Conservation (phyloP, 768 basidiomycete genomes). For the Obba rivulosa region DNA sequence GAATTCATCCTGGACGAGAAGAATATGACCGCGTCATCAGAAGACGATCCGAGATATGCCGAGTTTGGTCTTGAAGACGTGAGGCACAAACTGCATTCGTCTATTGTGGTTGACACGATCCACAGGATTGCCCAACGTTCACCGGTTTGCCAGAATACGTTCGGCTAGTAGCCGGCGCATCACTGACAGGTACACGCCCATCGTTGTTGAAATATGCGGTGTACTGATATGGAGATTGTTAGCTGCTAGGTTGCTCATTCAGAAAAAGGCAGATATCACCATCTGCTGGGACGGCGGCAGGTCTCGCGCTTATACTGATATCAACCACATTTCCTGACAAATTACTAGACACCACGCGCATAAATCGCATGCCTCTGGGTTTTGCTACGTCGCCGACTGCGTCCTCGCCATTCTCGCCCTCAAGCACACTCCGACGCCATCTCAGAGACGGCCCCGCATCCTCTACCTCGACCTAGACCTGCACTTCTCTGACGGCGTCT, state of each 20-base stretch:
- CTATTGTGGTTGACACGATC: background rate
- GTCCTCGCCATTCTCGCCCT: conserved; percentile 76
- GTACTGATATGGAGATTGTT: no score
- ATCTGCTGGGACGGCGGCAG: conserved; percentile 93
- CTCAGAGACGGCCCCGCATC: conserved; percentile 46
- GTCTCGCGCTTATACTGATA: conserved; percentile 27
- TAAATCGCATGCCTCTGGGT: conserved; percentile 76
- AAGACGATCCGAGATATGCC: background rate
- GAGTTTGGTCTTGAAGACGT: conserved; percentile 63
- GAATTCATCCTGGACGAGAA: conserved; percentile 44
- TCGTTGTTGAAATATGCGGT: no score
- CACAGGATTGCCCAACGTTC: conserved; percentile 83
- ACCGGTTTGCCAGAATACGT: conserved; percentile 64
- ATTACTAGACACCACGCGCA: conserved; percentile 72
- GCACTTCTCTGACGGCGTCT: conserved; percentile 88
- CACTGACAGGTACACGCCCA: conserved; percentile 41
- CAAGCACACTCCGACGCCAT: conserved; percentile 22
- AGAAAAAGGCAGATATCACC: conserved; percentile 44
- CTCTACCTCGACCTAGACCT: conserved; percentile 93
- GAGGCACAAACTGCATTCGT: conserved; percentile 8
- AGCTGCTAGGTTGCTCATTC: no score
- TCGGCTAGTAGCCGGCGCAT: conserved; percentile 66
- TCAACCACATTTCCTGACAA: background rate
- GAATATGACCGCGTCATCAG: conserved; percentile 1
- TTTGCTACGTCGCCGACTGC: conserved; percentile 92